Evolutionary conservation across 2,329 filamentous ascomycete species (phyloP).

Genomic region (Phoma sp.): DNA sequence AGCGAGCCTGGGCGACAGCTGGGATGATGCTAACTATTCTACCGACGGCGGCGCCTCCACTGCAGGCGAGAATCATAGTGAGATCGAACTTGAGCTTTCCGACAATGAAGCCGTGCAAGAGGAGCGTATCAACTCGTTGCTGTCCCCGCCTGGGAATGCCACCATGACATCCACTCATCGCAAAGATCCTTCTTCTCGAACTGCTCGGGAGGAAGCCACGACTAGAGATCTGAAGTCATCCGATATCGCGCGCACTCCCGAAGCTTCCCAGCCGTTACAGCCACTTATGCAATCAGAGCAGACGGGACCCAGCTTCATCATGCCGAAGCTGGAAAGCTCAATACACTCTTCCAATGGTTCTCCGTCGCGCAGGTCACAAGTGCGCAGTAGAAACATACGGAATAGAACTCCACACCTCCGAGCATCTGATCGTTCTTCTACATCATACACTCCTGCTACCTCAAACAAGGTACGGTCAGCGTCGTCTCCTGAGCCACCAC

Average conservation of each 20-base stretch:
- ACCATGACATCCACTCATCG: constrained; percentile 13
- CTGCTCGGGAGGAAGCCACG: constrained; percentile 13
- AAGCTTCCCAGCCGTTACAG: constrained; percentile 17
- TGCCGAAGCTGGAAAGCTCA: constrained; percentile 47
- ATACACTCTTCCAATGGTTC: constrained; percentile 28
- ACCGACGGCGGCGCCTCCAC: constrained; percentile 36
- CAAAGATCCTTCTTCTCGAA: constrained; percentile 7
- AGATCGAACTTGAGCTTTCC: constrained; percentile 32
- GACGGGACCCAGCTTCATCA: constrained; percentile 51
- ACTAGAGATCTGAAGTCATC: constrained; percentile 16
- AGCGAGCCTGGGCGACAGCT: constrained; percentile 43
- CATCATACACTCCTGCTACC: background rate
- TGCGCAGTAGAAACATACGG: constrained; percentile 21
- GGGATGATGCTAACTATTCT: constrained; percentile 41
- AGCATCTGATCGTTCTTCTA: constrained; percentile 8
- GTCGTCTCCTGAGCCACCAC: constrained; percentile 5
- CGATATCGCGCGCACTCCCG: constrained; percentile 8
- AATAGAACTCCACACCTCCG: constrained; percentile 11
- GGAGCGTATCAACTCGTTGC: constrained; percentile 17
- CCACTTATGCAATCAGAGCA: constrained; percentile 25
- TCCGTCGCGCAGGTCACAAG: constrained; percentile 30
- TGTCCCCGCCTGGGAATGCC: constrained; percentile 17
- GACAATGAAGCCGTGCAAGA: constrained; percentile 28
- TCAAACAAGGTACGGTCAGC: background rate
- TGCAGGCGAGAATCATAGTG: constrained; percentile 32